Evolutionary conservation across 805 yeast species (phyloP).

Genomic region (Candida oleophila): DNA sequence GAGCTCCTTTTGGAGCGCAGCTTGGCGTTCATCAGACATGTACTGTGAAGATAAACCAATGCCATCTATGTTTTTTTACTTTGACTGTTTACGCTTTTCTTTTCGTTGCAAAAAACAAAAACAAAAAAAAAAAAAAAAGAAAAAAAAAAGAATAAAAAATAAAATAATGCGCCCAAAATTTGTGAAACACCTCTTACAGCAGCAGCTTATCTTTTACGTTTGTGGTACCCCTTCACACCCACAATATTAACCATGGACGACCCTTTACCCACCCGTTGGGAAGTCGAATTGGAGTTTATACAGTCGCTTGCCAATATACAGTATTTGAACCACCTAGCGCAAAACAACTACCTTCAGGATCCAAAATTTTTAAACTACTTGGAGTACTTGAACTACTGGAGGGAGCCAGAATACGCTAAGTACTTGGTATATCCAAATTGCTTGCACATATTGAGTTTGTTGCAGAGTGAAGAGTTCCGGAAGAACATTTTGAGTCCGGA

Average conservation of each 20-base stretch:
- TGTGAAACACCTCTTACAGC: too few relatives aligned
- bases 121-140: background rate
- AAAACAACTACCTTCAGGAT: conserved; percentile 72
- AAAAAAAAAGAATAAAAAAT: background rate
- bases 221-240: too few relatives aligned
- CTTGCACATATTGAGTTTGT: conserved; percentile 70
- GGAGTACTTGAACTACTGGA: conserved; percentile 85
- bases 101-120: background rate
- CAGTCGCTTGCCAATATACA: conserved; percentile 90
- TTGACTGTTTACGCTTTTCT: conserved; percentile 2
- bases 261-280: conserved; percentile 76
- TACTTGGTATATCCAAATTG: conserved; percentile 86
- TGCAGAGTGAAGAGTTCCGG: conserved; percentile 53
- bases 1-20: conserved; percentile 29
- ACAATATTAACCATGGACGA: conserved; percentile 9
- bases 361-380: conserved; percentile 72
- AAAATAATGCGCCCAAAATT: background rate
- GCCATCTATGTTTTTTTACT: background rate
- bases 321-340: conserved; percentile 83
- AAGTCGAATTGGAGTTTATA: conserved; percentile 88
- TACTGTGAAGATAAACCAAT: background rate
- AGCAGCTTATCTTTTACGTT: too few relatives aligned
- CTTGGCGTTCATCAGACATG: conserved; percentile 1
- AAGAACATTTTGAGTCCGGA: conserved; percentile 56
- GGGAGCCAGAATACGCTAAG: conserved; percentile 64